These are phyloP conservation scores for Lactifluus echinatus DNA, from an alignment of 768 basidiomycete species.

Conservation along the genomic window DNA sequence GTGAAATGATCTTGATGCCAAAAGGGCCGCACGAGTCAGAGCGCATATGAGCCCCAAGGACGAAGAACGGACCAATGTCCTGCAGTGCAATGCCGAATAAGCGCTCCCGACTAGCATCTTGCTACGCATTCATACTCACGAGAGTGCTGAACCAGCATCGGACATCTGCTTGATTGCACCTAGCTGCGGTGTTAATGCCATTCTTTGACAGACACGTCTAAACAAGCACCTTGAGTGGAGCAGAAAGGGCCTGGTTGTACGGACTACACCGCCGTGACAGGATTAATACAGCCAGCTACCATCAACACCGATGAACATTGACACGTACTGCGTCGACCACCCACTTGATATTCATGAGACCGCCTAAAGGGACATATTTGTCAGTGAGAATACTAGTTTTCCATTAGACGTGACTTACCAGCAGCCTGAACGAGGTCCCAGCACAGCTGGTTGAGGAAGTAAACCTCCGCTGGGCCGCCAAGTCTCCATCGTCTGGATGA, in stretches of 20 bases:
- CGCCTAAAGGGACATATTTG: constrained; percentile 24
- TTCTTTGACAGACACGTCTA: background rate
- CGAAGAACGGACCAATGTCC: constrained; percentile 1
- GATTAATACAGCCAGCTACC: background rate
- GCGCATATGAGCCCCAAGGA: background rate
- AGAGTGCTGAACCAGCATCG: constrained; percentile 3
- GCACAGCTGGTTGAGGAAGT: constrained; percentile 23
- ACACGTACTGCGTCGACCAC: constrained; percentile 26
- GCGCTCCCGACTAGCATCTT: background rate
- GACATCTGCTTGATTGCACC: constrained; percentile 10
- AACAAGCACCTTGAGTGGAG: constrained; percentile 9
- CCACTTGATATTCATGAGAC: constrained; percentile 33
- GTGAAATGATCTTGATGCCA: constrained; percentile 29
- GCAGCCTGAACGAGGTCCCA: constrained; percentile 25
- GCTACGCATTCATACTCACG: constrained; percentile 4
- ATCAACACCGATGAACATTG: background rate
- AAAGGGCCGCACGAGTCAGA: background rate
- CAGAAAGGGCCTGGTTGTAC: constrained; percentile 1
- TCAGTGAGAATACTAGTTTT: background rate
- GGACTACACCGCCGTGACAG: background rate
- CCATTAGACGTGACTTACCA: constrained; percentile 4
- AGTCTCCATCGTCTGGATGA: constrained; percentile 16
- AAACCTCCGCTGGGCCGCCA: constrained; percentile 23
- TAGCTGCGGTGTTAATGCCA: background rate
- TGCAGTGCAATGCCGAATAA: background rate